These are phyloP conservation scores for Rhytidhysteron rufulum DNA, from an alignment of 2,329 filamentous ascomycete genomes.

Conservation along the genomic window DNA sequence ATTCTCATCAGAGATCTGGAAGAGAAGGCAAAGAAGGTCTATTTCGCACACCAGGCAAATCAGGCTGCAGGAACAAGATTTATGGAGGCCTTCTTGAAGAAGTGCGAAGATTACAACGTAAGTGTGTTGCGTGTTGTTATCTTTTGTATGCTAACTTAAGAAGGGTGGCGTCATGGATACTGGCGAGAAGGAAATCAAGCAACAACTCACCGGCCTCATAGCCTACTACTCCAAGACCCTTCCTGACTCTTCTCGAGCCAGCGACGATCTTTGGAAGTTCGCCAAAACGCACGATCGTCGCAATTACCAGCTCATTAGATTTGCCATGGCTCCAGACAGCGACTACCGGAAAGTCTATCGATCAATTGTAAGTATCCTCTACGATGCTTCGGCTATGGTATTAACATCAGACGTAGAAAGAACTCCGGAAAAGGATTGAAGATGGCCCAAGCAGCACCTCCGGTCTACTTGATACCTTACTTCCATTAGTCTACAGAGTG, in stretches of 20 bases:
- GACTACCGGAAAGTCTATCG: slow-evolving; percentile 90
- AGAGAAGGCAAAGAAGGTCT: slow-evolving; percentile 73
- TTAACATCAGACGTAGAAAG: slow-evolving; percentile 51
- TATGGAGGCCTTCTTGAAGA: slow-evolving; percentile 70
- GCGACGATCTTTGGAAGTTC: slow-evolving; percentile 80
- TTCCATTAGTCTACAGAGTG: slow-evolving; percentile 77
- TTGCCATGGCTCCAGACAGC: slow-evolving; percentile 76
- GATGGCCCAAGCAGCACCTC: slow-evolving; percentile 56
- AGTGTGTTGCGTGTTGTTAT: not conserved
- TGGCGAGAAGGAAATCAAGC: slow-evolving; percentile 64
- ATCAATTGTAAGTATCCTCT: slow-evolving; percentile 55
- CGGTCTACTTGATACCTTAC: slow-evolving; percentile 72
- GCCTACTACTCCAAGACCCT: slow-evolving; percentile 70
- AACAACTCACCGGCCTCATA: slow-evolving; percentile 68
- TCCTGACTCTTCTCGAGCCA: slow-evolving; percentile 69
- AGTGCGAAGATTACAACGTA: slow-evolving; percentile 80
- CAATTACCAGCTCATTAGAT: slow-evolving; percentile 83
- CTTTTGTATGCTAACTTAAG: not conserved
- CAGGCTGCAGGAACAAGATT: slow-evolving; percentile 72
- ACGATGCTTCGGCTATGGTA: not conserved
- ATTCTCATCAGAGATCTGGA: slow-evolving; percentile 77
- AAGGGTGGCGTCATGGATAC: slow-evolving; percentile 70
- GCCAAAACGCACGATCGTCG: slow-evolving; percentile 87
- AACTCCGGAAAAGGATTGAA: slow-evolving; percentile 78
- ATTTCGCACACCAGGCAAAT: slow-evolving; percentile 78